Base-by-base conservation (phyloP, 2,329 filamentous ascomycete genomes). In the Fusarium sp. region DNA sequence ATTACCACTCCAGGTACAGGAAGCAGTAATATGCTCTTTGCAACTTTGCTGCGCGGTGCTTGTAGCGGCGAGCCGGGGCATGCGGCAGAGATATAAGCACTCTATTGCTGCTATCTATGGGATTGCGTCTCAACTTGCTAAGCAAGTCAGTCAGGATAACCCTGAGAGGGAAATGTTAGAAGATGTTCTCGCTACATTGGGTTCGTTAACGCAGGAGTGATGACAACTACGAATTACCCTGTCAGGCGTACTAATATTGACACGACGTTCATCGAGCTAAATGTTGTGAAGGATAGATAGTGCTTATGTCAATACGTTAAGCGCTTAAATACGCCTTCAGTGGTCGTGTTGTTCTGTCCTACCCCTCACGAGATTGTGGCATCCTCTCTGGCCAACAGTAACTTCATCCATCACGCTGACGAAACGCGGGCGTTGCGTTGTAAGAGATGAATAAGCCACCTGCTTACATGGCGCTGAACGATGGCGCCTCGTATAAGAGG, bases 41-140 rank as follows among this genome's bases (percentile, higher is more conserved):
- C 89, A 91, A 78, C 84, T 92, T 3, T 87, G 86, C 28, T 84
- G 87, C 18, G 83, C 85, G 6, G 76, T 91, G n/a, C 78, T 91
- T 33, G 81, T 77, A 2, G 83, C 84, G 33, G 84, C 87, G 25
- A 84, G 81, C 10, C 73, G 78, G 2, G 87, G 86, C 0, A 82
- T 88, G 81, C 81, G 82, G 63, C 85, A 80, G 72, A 83, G 89
- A 23, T 89, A 89, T 70, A 77, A 80, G 5, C 85, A 88, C 68
- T 88, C 88, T n/a, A 84, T 85, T 21, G 77, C 79, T 52, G 87
- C 88, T 11, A 81, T 91, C 18, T 73, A 82, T 13, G 87, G 88
- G 7, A 82, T 90, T 57, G 85, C 85, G 8, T 76, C 74, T 35
- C 85, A 85, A 72, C 65, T 90, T 72, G 80, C 77, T 43, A 65